phyloP scores from a whole-genome alignment of 2,329 filamentous ascomycete genomes.

The Pseudogymnoascus sp. region DNA sequence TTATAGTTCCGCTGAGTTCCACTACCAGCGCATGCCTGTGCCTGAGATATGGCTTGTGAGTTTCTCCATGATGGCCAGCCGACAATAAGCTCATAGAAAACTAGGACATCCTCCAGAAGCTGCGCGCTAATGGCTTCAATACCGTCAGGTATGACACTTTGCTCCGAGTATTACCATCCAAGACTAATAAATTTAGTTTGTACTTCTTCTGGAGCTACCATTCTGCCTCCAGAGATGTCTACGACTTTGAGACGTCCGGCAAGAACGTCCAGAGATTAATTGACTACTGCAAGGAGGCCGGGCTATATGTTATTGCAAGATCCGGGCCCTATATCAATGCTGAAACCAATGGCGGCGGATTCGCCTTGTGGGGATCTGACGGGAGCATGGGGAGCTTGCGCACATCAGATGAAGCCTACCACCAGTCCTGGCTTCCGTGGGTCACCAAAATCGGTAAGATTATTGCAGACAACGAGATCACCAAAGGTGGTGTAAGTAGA shows the following conservation, averaged over 20 bases:
- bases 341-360: slow-evolving; percentile 42
- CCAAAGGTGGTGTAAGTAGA: slow-evolving; percentile 36
- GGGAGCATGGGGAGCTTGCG: slow-evolving; percentile 38
- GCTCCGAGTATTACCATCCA: background rate
- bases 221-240: slow-evolving; percentile 36
- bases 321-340: slow-evolving; percentile 47
- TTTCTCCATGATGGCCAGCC: background rate
- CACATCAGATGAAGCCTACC: slow-evolving; percentile 38
- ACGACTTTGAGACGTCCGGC: slow-evolving; percentile 44
- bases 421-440: slow-evolving; percentile 41
- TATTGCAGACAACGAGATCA: slow-evolving; percentile 43
- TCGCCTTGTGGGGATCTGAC: slow-evolving; percentile 40
- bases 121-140: slow-evolving; percentile 47
- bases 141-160: slow-evolving; percentile 34
- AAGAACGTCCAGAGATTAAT: slow-evolving; percentile 45
- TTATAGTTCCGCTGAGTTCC: slow-evolving; percentile 37
- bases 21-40: slow-evolving; percentile 46
- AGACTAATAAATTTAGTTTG: slow-evolving; percentile 24
- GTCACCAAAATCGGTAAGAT: slow-evolving; percentile 39
- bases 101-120: slow-evolving; percentile 47
- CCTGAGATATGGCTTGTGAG: slow-evolving; percentile 43
- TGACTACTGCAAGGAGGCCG: slow-evolving; percentile 44
- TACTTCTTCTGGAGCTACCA: slow-evolving; percentile 48
- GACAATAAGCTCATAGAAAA: background rate
- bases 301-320: slow-evolving; percentile 44